Evolutionary conservation across 1,284 basidiomycete species (phyloP), one percentile per base, ranked within the genome.

Genomic region (Naganishia liquefaciens): DNA sequence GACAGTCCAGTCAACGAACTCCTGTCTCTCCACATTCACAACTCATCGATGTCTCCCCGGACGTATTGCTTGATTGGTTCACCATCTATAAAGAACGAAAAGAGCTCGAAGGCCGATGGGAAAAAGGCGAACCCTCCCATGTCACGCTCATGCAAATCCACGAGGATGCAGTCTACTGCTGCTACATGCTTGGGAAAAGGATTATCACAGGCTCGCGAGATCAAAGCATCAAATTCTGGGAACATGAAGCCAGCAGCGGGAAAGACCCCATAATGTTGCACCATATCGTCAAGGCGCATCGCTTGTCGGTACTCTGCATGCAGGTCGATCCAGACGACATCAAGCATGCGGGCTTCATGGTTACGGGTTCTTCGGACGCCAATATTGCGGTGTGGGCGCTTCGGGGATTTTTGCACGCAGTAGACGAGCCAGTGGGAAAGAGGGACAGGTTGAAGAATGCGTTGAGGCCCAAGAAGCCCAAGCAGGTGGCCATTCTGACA

Each of bases 161-260:
- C 39, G 43, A 62, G 13, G 55, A 60, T 9, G 58, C 66, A 13
- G 55, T 67, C 17, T 67, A 67, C 53, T 64, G 62, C 46, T 47
- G 50, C n/a, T 63, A 61, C 43, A 47, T 64, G 43, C 47, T 51
- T 27, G 54, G 53, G 2, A 39, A 61, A 39, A 51, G 39, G 49
- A 64, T 67, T 28, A 43, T 67, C 52, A 67, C 66, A 5, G 66
- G 66, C 19, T 58, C 47, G 4, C 54, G 63, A 33, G 62, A 67
- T 40, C 46, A 54, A 51, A 50, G 53, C 25, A 60, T 67, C 44
- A 58, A 57, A n/a, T 63, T 67, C 50, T 67, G 62, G 62, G 47
- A 64, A 13, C 55, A 58, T 23, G 30, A 40, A 28, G 44, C 39
- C 25, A 46, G 57, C 11, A 39, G 30, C 7, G 57, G 57, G 11